phyloP scores from a whole-genome alignment of 1,284 basidiomycete genomes.

The Salmacisia buchloeana region DNA sequence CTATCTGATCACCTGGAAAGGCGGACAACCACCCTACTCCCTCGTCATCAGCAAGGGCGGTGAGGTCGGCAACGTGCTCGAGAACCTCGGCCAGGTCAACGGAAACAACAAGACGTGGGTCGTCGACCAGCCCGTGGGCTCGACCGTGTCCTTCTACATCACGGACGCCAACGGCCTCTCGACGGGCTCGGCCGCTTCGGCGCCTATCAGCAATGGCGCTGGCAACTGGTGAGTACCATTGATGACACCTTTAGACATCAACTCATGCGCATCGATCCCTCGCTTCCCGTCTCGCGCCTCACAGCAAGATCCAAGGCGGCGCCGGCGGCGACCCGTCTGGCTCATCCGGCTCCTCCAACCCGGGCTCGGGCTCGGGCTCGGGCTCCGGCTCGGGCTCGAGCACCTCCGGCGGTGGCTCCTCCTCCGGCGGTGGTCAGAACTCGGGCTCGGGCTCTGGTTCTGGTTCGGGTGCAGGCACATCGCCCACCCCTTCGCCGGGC shows the following conservation, averaged over 20 bases:
- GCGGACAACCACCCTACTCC: slow-evolving; percentile 7
- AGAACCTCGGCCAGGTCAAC: not conserved
- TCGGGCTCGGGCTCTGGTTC: not conserved
- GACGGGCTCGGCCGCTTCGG: slow-evolving; percentile 17
- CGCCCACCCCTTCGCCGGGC: not conserved
- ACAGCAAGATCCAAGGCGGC: not conserved
- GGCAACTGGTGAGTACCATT: slow-evolving; percentile 14
- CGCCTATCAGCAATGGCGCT: slow-evolving; percentile 19
- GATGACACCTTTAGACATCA: not conserved
- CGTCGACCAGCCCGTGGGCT: slow-evolving; percentile 12
- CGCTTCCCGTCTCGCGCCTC: not conserved
- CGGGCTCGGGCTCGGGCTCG: not conserved
- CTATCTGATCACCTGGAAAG: slow-evolving; percentile 23
- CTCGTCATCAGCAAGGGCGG: not conserved
- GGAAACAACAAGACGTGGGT: not conserved
- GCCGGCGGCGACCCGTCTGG: not conserved
- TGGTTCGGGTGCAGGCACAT: not conserved
- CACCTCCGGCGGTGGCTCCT: not conserved
- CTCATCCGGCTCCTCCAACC: not conserved
- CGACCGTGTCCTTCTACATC: slow-evolving; percentile 21
- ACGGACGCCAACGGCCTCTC: slow-evolving; percentile 18
- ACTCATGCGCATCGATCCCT: not conserved
- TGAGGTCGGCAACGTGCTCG: not conserved
- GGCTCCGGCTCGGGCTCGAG: not conserved
- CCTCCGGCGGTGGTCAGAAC: not conserved